Percentiles rank a stretch among this genome's conserved stretches.
phyloP scores from a whole-genome alignment of 2,329 filamentous ascomycete genomes.

The Parastagonospora nodorum region DNA sequence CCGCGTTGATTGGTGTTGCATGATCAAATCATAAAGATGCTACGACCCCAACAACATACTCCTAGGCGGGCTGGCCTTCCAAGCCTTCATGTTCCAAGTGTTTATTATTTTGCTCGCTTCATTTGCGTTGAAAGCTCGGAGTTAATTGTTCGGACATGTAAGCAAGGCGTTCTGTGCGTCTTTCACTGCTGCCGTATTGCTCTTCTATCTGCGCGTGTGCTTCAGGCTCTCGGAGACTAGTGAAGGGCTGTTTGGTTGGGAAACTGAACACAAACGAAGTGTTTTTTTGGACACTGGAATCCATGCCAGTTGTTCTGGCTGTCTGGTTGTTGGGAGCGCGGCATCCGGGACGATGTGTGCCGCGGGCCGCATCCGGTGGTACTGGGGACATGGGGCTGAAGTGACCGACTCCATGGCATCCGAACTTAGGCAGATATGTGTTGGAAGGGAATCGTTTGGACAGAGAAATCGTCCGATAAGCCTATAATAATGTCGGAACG shows the following conservation, averaged over 20 bases:
- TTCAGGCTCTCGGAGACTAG: conserved; percentile 62
- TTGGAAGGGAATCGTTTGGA: too few species aligned
- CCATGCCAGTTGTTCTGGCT: conserved; percentile 59
- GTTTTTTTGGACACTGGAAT: conserved; percentile 61
- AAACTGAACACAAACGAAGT: conserved; percentile 57
- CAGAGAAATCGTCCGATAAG: too few species aligned
- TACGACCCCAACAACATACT: conserved; percentile 61
- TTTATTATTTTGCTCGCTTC: conserved; percentile 53
- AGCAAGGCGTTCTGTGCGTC: conserved; percentile 50
- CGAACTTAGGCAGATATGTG: too few species aligned
- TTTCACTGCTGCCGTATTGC: conserved; percentile 52
- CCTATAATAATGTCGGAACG: too few species aligned
- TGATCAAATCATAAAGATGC: conserved; percentile 58
- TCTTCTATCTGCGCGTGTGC: conserved; percentile 59
- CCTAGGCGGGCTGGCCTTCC: conserved; percentile 60
- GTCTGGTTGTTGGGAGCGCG: conserved; percentile 53
- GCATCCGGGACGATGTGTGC: conserved; percentile 51
- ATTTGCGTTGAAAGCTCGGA: conserved; percentile 50
- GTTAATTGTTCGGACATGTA: conserved; percentile 31
- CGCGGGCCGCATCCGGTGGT: too few species aligned
- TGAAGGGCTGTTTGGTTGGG: conserved; percentile 53
- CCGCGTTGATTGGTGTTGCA: conserved; percentile 58
- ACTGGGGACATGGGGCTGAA: too few species aligned
- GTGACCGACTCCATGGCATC: too few species aligned
- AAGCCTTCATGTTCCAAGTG: conserved; percentile 58